phyloP scores from a whole-genome alignment of 352 stramenopile species.

The Blastocystis sp. region DNA sequence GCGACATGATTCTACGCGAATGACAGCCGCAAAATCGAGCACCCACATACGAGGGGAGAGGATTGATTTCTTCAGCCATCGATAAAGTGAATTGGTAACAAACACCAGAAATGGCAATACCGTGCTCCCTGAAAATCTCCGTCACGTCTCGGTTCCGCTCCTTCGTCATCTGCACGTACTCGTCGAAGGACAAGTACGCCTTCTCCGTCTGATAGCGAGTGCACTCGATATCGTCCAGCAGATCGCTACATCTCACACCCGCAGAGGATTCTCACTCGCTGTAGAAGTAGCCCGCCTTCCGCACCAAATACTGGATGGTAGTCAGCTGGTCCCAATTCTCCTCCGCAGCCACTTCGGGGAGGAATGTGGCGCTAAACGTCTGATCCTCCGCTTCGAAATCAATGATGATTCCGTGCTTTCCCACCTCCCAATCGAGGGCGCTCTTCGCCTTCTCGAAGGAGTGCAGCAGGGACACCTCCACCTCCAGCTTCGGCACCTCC shows the following conservation, averaged over 20 bases:
- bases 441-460: slow-evolving; percentile 46
- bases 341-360: slow-evolving; percentile 63
- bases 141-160: slow-evolving; percentile 59
- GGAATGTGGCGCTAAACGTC: slow-evolving; percentile 43
- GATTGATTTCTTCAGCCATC: background rate
- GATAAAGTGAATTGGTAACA: slow-evolving; percentile 1
- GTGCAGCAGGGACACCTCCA: slow-evolving; percentile 58
- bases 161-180: slow-evolving; percentile 68
- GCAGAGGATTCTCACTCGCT: background rate
- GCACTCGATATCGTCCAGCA: slow-evolving; percentile 54
- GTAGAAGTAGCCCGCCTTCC: slow-evolving; percentile 62
- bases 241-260: slow-evolving; percentile 26
- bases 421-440: slow-evolving; percentile 62
- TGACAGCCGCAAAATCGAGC: background rate
- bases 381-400: slow-evolving; percentile 65
- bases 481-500: slow-evolving; percentile 43
- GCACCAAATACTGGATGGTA: slow-evolving; percentile 48
- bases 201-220: slow-evolving; percentile 66
- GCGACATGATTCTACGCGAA: slow-evolving; percentile 79
- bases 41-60: background rate
- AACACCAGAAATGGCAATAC: slow-evolving; percentile 29
- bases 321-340: slow-evolving; percentile 61
- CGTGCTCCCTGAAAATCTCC: slow-evolving; percentile 31
- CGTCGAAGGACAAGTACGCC: slow-evolving; percentile 46
- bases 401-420: slow-evolving; percentile 69